Conservation (phyloP, 495 filamentous ascomycete genomes). For the Penicillium turbatum region DNA sequence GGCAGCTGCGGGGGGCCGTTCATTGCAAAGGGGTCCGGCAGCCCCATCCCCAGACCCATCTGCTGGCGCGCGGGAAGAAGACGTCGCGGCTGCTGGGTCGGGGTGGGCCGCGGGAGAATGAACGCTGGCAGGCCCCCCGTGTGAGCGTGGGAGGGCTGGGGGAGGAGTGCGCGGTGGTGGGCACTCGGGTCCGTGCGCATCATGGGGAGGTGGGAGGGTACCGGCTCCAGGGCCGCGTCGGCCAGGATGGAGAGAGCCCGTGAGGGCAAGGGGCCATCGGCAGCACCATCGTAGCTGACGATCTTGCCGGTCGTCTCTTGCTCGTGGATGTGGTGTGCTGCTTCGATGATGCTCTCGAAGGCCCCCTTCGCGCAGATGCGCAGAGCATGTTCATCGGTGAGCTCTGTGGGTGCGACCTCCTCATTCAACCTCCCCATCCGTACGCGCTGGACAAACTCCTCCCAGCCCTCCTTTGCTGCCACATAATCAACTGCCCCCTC, state of each 20-base stretch:
- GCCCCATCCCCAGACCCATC: slow-evolving; percentile 21
- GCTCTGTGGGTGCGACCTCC: neutral
- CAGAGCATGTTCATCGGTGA: neutral
- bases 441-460: slow-evolving; percentile 41
- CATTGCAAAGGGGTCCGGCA: slow-evolving; percentile 36
- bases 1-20: slow-evolving; percentile 39
- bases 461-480: slow-evolving; percentile 34
- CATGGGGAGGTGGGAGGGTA: slow-evolving; percentile 24
- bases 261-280: slow-evolving; percentile 5
- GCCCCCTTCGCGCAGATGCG: neutral
- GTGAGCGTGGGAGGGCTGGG: slow-evolving; percentile 24
- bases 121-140: slow-evolving; percentile 24
- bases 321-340: slow-evolving; percentile 8
- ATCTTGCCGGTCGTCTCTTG: neutral
- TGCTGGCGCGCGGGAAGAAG: slow-evolving; percentile 36
- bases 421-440: slow-evolving; percentile 29
- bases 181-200: slow-evolving; percentile 21
- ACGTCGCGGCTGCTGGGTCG: slow-evolving; percentile 36
- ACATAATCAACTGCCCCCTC: slow-evolving; percentile 31
- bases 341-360: slow-evolving; percentile 14
- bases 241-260: slow-evolving; percentile 33
- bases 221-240: slow-evolving; percentile 31
- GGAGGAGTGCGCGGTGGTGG: slow-evolving; percentile 29
- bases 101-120: slow-evolving; percentile 38
- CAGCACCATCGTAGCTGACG: slow-evolving; percentile 1